These are phyloP conservation scores for Pochonia chlamydosporia DNA, from an alignment of 2,329 filamentous ascomycete species.

Conservation along the genomic window DNA sequence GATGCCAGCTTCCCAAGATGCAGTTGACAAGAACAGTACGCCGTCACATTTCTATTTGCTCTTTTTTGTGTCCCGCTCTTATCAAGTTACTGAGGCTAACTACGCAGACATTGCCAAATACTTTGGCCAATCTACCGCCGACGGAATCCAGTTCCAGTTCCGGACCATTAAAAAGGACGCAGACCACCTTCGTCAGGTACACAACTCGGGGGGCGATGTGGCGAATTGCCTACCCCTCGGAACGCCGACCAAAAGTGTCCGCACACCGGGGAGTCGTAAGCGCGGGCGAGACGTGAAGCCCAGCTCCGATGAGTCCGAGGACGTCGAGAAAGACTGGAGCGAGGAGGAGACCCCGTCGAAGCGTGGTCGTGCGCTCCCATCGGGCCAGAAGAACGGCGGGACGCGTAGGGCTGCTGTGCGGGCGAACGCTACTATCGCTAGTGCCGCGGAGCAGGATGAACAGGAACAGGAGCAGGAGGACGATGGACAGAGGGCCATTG, in stretches of 20 bases:
- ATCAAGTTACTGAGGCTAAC: too few species aligned
- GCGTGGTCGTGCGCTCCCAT: conserved; percentile 13
- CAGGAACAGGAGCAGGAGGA: conserved; percentile 6
- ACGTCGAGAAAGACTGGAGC: conserved; percentile 12
- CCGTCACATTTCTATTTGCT: neutral
- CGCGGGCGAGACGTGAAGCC: conserved; percentile 18
- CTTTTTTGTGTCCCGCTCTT: neutral
- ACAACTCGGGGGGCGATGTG: conserved; percentile 40
- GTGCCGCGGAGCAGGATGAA: conserved; percentile 18
- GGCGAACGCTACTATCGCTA: conserved; percentile 28
- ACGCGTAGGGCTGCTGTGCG: conserved; percentile 25
- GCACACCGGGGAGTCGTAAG: conserved; percentile 17
- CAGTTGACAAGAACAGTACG: conserved; percentile 37
- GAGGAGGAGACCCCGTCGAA: conserved; percentile 30
- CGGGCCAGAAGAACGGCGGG: conserved; percentile 18
- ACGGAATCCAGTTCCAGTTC: conserved; percentile 57
- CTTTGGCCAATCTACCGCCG: conserved; percentile 52
- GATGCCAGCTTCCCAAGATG: conserved; percentile 31
- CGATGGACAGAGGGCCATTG: conserved; percentile 21
- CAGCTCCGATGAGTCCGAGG: conserved; percentile 19
- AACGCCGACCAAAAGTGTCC: conserved; percentile 19
- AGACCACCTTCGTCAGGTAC: conserved; percentile 38
- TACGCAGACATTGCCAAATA: conserved; percentile 54
- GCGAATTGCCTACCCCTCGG: conserved; percentile 29
- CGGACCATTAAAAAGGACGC: conserved; percentile 49